These are phyloP conservation scores for Elsinoe necatrix DNA, from an alignment of 2,329 filamentous ascomycete genomes.

Conservation along the genomic window DNA sequence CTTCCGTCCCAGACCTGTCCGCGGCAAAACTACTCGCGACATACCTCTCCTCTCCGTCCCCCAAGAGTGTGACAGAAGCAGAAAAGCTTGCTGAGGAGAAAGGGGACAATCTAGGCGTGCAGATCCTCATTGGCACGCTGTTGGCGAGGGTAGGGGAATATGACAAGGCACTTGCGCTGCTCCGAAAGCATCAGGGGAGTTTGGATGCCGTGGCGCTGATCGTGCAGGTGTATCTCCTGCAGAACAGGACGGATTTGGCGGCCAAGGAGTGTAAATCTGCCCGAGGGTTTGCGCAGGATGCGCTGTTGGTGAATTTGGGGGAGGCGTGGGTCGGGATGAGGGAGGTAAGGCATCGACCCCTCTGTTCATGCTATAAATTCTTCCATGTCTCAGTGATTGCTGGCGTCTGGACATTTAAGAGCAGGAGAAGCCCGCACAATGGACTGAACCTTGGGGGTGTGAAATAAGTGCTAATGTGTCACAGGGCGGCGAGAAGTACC, in stretches of 20 bases:
- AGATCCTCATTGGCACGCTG: conserved; percentile 73
- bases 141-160: conserved; percentile 69
- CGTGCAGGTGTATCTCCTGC: conserved; percentile 82
- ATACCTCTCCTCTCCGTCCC: conserved; percentile 33
- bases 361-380: neutral
- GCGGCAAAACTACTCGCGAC: conserved; percentile 71
- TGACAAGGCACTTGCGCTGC: conserved; percentile 74
- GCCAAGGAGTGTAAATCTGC: conserved; percentile 81
- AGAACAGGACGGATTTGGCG: conserved; percentile 86
- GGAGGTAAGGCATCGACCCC: conserved; percentile 49
- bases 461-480: neutral
- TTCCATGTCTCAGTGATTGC: no score
- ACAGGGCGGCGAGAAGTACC: conserved; percentile 90
- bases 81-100: conserved; percentile 59
- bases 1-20: conserved; percentile 56
- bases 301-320: conserved; percentile 81
- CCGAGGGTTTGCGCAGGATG: conserved; percentile 91
- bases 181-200: conserved; percentile 77
- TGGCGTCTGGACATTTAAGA: no score
- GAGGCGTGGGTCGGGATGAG: conserved; percentile 92
- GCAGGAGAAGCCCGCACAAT: no score
- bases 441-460: no score
- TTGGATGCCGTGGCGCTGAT: conserved; percentile 73
- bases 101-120: conserved; percentile 68
- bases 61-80: conserved; percentile 47